phyloP scores from a whole-genome alignment of 768 basidiomycete species.

The Porphyrellus cyaneotinctus region DNA sequence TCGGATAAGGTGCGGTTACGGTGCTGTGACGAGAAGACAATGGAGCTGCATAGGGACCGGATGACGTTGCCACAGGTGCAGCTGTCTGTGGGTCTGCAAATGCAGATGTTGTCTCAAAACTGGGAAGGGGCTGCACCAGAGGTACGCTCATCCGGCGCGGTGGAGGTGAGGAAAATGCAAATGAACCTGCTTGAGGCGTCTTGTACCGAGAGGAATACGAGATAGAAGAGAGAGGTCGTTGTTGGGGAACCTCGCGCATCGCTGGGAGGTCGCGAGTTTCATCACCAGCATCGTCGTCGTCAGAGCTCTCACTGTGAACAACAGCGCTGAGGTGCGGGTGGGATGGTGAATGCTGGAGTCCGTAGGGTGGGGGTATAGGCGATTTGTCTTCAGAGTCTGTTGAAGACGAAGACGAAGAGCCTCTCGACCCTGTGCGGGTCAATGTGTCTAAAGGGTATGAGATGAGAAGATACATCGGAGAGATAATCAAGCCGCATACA shows the following conservation, averaged over 20 bases:
- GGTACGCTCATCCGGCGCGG: constrained; percentile 45
- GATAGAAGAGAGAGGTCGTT: constrained; percentile 65
- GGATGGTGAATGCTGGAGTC: constrained; percentile 5
- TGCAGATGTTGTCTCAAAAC: constrained; percentile 69
- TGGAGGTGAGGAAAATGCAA: constrained; percentile 54
- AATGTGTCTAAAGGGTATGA: constrained; percentile 30
- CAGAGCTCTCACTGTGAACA: constrained; percentile 37
- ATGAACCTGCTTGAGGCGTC: constrained; percentile 66
- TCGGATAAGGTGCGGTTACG: constrained; percentile 30
- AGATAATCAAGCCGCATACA: constrained; percentile 38
- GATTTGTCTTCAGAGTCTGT: constrained; percentile 44
- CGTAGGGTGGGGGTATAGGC: constrained; percentile 19
- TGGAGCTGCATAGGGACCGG: constrained; percentile 36
- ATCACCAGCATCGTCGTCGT: constrained; percentile 46
- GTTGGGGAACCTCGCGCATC: constrained; percentile 36
- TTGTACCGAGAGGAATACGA: constrained; percentile 70
- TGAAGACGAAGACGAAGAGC: constrained; percentile 65
- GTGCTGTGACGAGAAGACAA: constrained; percentile 36
- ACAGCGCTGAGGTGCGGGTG: constrained; percentile 18
- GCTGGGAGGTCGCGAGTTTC: constrained; percentile 43
- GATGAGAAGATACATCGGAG: neutral
- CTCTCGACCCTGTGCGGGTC: constrained; percentile 41
- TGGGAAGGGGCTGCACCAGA: constrained; percentile 65
- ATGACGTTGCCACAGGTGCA: constrained; percentile 35
- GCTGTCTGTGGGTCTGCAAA: constrained; percentile 49